Conservation (phyloP, 2,329 filamentous ascomycete genomes). For the Trichoderma citrinoviride region DNA sequence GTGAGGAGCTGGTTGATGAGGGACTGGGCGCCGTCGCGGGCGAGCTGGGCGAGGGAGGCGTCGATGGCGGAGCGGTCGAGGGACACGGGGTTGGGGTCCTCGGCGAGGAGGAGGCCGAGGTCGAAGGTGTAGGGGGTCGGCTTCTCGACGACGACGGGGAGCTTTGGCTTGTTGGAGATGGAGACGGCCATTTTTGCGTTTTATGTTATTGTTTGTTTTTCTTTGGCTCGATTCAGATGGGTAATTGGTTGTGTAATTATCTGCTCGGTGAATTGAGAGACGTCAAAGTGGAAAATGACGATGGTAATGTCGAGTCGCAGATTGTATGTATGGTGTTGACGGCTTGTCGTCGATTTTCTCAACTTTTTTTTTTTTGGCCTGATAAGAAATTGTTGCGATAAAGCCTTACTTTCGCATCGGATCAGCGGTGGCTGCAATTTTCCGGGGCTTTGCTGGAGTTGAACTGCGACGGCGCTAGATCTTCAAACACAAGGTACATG, state of each 20-base stretch:
- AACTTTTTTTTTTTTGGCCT: slow-evolving; percentile 29
- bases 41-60: slow-evolving; percentile 65
- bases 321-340: neutral
- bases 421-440: slow-evolving; percentile 32
- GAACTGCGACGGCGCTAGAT: neutral
- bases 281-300: neutral
- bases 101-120: slow-evolving; percentile 79
- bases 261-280: neutral
- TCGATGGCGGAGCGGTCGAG: slow-evolving; percentile 58
- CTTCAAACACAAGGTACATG: neutral
- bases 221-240: neutral
- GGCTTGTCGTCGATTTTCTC: neutral
- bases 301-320: neutral
- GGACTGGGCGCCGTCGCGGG: slow-evolving; percentile 86
- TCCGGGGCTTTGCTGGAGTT: slow-evolving; percentile 22
- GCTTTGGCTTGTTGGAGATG: slow-evolving; percentile 43
- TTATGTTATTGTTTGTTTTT: neutral
- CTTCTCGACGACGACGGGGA: slow-evolving; percentile 69
- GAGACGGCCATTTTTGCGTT: slow-evolving; percentile 36
- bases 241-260: no score
- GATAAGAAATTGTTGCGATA: slow-evolving; percentile 28
- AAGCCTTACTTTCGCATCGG: slow-evolving; percentile 25
- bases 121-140: slow-evolving; percentile 91
- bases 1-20: slow-evolving; percentile 93
- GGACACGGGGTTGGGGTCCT: slow-evolving; percentile 80